Percentiles rank a stretch among this genome's conserved stretches.
Evolutionary conservation across 1,284 basidiomycete species (phyloP).

Genomic region (Boletus semigastroideus): DNA sequence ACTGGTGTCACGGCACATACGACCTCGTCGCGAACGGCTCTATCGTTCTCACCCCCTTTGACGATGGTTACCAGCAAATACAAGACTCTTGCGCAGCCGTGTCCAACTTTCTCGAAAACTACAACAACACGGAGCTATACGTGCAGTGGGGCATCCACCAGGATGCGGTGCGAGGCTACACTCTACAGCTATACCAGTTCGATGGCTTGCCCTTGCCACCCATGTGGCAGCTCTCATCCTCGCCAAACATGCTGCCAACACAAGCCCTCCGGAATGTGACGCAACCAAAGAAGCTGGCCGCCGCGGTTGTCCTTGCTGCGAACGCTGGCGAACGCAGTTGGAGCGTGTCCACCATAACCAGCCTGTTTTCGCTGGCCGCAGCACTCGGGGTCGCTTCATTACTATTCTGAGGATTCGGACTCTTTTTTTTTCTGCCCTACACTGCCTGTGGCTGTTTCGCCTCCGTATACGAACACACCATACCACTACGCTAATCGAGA

Average conservation of each 20-base stretch:
- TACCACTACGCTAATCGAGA: conserved; percentile 30
- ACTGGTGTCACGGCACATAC: conserved; percentile 86
- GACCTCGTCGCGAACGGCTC: conserved; percentile 70
- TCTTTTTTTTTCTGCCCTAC: background rate
- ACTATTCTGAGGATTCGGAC: conserved; percentile 22
- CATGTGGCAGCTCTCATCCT: conserved; percentile 30
- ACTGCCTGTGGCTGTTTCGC: conserved; percentile 2
- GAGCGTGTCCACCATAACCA: conserved; percentile 14
- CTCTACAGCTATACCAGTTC: conserved; percentile 42
- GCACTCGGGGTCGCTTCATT: conserved; percentile 26
- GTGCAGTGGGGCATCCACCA: conserved; percentile 39
- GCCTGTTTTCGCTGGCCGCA: conserved; percentile 9
- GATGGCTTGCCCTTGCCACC: conserved; percentile 41
- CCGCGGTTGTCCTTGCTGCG: conserved; percentile 7
- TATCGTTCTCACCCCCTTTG: conserved; percentile 66
- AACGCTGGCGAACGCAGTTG: conserved; percentile 30
- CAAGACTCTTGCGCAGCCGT: conserved; percentile 87
- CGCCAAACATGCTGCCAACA: conserved; percentile 44
- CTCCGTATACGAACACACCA: conserved; percentile 15
- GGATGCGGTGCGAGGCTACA: conserved; percentile 38
- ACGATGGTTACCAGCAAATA: conserved; percentile 88
- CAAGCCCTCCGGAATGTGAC: conserved; percentile 33
- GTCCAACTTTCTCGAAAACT: conserved; percentile 82
- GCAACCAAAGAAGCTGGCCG: background rate
- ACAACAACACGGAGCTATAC: conserved; percentile 60